Evolutionary conservation across 305 asterid genomes (phyloP).

Genomic region (Striga hermonthica): DNA sequence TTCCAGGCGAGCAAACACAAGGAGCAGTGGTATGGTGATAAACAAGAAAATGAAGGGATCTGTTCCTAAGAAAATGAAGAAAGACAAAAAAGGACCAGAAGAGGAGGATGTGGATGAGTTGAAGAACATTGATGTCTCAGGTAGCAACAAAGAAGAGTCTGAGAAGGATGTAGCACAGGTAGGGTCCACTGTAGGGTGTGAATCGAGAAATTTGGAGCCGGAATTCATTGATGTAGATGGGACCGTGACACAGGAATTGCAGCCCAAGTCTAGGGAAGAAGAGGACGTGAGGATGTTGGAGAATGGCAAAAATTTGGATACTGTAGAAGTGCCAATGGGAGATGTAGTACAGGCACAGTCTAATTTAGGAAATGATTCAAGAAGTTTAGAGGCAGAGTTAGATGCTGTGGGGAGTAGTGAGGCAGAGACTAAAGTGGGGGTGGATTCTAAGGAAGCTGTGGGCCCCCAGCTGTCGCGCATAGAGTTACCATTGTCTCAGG

Average conservation of each 20-base stretch:
- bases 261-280: slow-evolving; percentile 27
- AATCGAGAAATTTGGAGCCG: slow-evolving; percentile 29
- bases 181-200: slow-evolving; percentile 25
- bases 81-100: slow-evolving; percentile 29
- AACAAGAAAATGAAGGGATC: slow-evolving; percentile 30
- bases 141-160: slow-evolving; percentile 33
- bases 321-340: slow-evolving; percentile 36
- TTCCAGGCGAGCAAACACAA: slow-evolving; percentile 30
- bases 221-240: slow-evolving; percentile 27
- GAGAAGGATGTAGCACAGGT: slow-evolving; percentile 38
- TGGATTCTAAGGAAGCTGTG: slow-evolving; percentile 26
- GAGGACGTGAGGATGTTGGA: slow-evolving; percentile 27
- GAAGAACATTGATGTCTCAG: slow-evolving; percentile 31
- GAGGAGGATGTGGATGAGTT: slow-evolving; percentile 33
- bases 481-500: slow-evolving; percentile 31
- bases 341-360: slow-evolving; percentile 36
- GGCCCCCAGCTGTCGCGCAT: slow-evolving; percentile 24
- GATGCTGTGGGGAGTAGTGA: slow-evolving; percentile 26
- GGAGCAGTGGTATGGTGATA: slow-evolving; percentile 25
- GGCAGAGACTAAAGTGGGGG: slow-evolving; percentile 26
- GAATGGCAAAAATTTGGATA: slow-evolving; percentile 27
- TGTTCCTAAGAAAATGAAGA: slow-evolving; percentile 39
- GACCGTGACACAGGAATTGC: slow-evolving; percentile 29
- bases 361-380: slow-evolving; percentile 25
- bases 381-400: slow-evolving; percentile 29